Evolutionary conservation across 225 moss, liverwort and hornwort species (phyloP).

Genomic region (Neckera pumila): DNA sequence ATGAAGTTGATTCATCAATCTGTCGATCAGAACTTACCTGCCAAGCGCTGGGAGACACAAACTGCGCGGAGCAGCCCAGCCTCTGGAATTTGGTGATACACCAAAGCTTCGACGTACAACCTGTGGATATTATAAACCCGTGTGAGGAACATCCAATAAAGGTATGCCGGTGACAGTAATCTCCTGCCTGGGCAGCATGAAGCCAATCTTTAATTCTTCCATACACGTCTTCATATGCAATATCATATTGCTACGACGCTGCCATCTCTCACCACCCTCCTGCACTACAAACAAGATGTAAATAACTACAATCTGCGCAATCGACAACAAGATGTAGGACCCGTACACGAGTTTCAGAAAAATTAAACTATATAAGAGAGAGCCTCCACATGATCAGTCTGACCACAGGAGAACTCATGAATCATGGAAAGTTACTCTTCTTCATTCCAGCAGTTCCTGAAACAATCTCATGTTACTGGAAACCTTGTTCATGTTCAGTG

Average conservation of each 20-base stretch:
- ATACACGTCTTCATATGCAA: slow-evolving; percentile 86
- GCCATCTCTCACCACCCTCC: slow-evolving; percentile 98
- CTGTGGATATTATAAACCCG: not conserved
- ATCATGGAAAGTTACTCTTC: not conserved
- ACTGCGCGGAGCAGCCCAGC: not conserved
- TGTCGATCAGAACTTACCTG: slow-evolving; percentile 6
- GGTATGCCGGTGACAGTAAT: slow-evolving; percentile 90
- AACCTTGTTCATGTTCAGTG: not conserved
- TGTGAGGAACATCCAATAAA: slow-evolving; percentile 68
- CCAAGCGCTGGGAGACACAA: not conserved
- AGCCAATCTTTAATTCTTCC: slow-evolving; percentile 82
- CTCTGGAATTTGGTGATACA: not conserved
- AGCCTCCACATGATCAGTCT: not conserved
- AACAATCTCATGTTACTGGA: not conserved
- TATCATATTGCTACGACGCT: slow-evolving; percentile 96
- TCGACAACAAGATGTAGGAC: not conserved
- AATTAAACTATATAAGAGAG: not conserved
- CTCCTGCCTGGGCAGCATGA: slow-evolving; percentile 80
- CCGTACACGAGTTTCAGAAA: not conserved
- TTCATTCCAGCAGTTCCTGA: not conserved
- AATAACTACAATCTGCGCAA: not conserved
- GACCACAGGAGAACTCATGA: not conserved
- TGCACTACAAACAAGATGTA: slow-evolving; percentile 20
- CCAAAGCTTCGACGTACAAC: not conserved
- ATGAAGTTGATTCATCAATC: not conserved